These are phyloP conservation scores for Aspergillus udagawae DNA, from an alignment of 2,329 filamentous ascomycete genomes.

Conservation along the genomic window DNA sequence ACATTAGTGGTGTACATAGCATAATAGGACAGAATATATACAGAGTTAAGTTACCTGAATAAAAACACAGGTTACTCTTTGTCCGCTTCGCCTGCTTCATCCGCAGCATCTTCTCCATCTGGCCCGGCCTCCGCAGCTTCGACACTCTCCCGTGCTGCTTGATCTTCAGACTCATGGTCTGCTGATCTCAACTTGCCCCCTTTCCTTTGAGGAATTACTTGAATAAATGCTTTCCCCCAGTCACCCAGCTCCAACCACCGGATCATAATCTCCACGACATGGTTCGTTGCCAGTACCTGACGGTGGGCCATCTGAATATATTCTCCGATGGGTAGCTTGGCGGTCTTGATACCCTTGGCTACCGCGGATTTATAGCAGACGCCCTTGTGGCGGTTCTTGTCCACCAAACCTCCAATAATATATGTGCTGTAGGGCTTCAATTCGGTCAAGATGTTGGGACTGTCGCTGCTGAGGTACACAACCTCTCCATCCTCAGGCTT, in stretches of 20 bases:
- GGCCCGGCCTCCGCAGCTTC: slow-evolving; percentile 20
- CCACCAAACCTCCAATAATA: slow-evolving; percentile 88
- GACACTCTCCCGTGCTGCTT: slow-evolving; percentile 22
- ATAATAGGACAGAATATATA: not conserved
- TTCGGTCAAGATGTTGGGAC: slow-evolving; percentile 74
- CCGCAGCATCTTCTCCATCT: slow-evolving; percentile 6
- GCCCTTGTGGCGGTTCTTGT: slow-evolving; percentile 94
- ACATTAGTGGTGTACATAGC: not conserved
- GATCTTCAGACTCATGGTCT: slow-evolving; percentile 3
- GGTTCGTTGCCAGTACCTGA: slow-evolving; percentile 85
- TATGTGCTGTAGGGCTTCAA: slow-evolving; percentile 88
- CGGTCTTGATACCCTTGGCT: slow-evolving; percentile 74
- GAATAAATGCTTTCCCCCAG: slow-evolving; percentile 85
- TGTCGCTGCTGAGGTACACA: slow-evolving; percentile 89
- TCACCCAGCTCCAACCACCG: slow-evolving; percentile 85
- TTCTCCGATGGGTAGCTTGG: slow-evolving; percentile 89
- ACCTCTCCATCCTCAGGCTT: slow-evolving; percentile 53
- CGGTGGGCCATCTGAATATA: slow-evolving; percentile 88
- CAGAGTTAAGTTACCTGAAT: not conserved
- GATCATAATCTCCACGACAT: slow-evolving; percentile 95
- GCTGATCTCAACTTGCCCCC: slow-evolving; percentile 62
- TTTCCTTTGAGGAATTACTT: slow-evolving; percentile 87
- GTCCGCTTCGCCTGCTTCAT: slow-evolving; percentile 1
- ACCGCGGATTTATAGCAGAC: slow-evolving; percentile 81
- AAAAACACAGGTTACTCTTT: not conserved